Evolutionary conservation across 2,329 filamentous ascomycete genomes (phyloP), one percentile per base, ranked within the genome.

Genomic region (Neofusicoccum kwambonambiense): DNA sequence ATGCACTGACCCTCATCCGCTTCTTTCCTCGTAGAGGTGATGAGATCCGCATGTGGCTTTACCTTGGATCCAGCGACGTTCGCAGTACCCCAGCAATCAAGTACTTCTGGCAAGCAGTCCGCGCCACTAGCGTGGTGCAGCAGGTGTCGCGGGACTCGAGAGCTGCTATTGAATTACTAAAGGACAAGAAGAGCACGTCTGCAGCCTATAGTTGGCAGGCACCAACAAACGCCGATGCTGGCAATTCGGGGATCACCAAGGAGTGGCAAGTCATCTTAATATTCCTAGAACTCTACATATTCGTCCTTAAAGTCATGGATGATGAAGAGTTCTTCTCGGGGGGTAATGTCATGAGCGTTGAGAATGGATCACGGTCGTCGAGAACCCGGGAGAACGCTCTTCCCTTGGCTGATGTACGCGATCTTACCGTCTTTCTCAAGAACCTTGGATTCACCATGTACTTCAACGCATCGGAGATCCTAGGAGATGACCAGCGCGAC

Each of bases 41-140:
- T 72, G 93, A 97, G 66, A 96, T 97, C 66, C 89, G 93, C 22
- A 96, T 98, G 92, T 94, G 92, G 80, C 82, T 98, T 0, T 98
- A 95, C 73, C 83, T 95, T 45, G 91, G 92, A 0, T 87, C 90
- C 49, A 82, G 90, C 4, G 78, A 83, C 2, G 68, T 73, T 60
- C 68, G 72, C 72, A 60, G 75, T 71, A 69, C 78, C 66, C 90
- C 91, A 0, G 88, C 90, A 0, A 88, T 94, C 65, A 89, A 90
- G 69, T 97, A 92, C 72, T 91, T 98, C 69, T 97, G 95, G 92
- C 84, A 90, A 62, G 86, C 87, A 34, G 83, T 86, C 54, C 82
- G 80, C 66, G 77, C 78, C 19, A 89, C 87, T 13, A 79, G 76
- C 12, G 80, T 89, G 3, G 90, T 89, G 70, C 72, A 77, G 17